Evolutionary conservation across 2,329 filamentous ascomycete genomes (phyloP), one percentile per base, ranked within the genome.

Genomic region (Trichoderma gracile): DNA sequence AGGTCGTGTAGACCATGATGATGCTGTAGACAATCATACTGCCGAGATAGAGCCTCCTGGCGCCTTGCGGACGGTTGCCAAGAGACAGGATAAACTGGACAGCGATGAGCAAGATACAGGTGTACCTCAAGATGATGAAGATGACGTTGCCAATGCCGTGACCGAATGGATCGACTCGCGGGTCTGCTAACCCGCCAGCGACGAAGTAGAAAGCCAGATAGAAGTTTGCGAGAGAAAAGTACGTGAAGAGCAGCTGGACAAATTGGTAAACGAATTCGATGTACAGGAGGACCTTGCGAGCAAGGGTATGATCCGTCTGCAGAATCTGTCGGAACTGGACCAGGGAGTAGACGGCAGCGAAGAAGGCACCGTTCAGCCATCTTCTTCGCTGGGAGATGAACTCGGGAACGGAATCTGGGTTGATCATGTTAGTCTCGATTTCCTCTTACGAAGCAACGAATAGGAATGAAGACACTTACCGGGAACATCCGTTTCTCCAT

Each of bases 161-260:
- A 17, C 93, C 93, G 70, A 99, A 99, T 0, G 96, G 96, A 76
- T 99, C 95, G 69, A 96, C 82, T 27, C 81, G 80, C 0, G 86
- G 80, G 72, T 98, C 92, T 0, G 90, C 85, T 17, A 99, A 84
- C 46, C 93, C 96, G 49, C 95, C 95, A 23, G 93, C 93, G 69
- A 99, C 89, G 80, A 99, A 99, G 84, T 93, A 99, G 80, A 99
- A 99, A 65, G 93, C 96, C 59, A 99, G 88, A 77, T 98, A 99
- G 82, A 98, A 99, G 81, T 99, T 99, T 77, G 94, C 93, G 46
- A 99, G 87, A 12, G 94, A 97, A 81, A 99, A 98, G 81, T 92
- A 99, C 52, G 95, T 99, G 80, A 99, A 99, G 67, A 96, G 77
- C 15, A 99, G 86, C 73, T 93, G 91, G 70, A 98, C 84, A 75